These are phyloP conservation scores for Pyrenophora tritici-repentis DNA, from an alignment of 2,329 filamentous ascomycete species.

Conservation along the genomic window DNA sequence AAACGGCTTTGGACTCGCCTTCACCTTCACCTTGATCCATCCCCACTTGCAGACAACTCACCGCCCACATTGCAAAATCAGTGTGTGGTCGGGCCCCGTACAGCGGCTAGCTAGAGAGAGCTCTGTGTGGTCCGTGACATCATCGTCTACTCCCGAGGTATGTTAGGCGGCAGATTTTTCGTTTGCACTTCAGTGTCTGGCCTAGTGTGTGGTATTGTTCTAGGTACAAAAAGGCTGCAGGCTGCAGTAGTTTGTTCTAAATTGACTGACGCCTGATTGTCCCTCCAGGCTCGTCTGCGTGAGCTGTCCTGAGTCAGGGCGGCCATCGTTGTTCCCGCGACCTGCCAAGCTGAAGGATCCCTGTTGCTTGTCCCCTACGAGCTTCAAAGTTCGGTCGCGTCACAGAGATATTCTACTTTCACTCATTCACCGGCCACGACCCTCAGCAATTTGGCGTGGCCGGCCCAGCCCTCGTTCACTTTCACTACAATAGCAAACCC, in stretches of 20 bases:
- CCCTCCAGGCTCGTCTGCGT: constrained; percentile 6
- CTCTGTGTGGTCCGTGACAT: constrained; percentile 35
- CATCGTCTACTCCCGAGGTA: constrained; percentile 34
- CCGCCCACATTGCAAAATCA: constrained; percentile 7
- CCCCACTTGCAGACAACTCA: neutral
- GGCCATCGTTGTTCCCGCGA: constrained; percentile 25
- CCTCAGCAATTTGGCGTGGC: constrained; percentile 35
- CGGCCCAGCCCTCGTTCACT: constrained; percentile 25
- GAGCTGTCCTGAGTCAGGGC: constrained; percentile 18
- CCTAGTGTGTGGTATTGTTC: neutral
- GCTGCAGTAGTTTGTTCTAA: neutral
- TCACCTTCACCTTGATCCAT: neutral
- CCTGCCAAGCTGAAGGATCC: constrained; percentile 21
- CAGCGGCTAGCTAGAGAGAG: constrained; percentile 17
- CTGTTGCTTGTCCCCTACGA: constrained; percentile 22
- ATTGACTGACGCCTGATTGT: constrained; percentile 10
- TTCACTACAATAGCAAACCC: constrained; percentile 8
- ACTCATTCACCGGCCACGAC: constrained; percentile 28
- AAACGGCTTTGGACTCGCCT: neutral
- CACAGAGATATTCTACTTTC: constrained; percentile 34
- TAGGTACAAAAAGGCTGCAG: constrained; percentile 3
- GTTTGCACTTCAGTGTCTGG: constrained; percentile 1
- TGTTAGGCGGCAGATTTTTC: constrained; percentile 22
- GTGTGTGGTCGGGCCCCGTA: constrained; percentile 10
- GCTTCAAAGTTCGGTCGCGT: constrained; percentile 32